Evolutionary conservation across 345 rosid species (phyloP).

Genomic region (Pseudoturritis turrita): DNA sequence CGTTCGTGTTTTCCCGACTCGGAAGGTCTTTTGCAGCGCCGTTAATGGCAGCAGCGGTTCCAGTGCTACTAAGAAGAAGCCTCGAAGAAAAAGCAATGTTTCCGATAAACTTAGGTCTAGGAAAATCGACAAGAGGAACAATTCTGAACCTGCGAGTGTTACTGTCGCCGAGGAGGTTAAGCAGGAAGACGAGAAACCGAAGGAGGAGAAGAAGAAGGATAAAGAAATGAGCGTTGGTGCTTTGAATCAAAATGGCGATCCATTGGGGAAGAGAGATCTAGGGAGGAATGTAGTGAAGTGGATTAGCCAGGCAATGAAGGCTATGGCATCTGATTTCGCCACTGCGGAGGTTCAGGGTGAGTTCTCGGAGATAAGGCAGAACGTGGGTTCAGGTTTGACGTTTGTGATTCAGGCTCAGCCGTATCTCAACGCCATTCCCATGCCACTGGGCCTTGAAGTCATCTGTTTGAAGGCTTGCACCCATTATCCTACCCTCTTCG

Average conservation of each 20-base stretch:
- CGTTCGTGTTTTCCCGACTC: slow-evolving; percentile 18
- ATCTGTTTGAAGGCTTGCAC: slow-evolving; percentile 81
- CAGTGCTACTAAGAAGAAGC: slow-evolving; percentile 40
- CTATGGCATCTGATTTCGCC: slow-evolving; percentile 79
- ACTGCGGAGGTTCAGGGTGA: slow-evolving; percentile 75
- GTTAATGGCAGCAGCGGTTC: slow-evolving; percentile 14
- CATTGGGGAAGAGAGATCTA: slow-evolving; percentile 69
- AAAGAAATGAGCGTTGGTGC: slow-evolving; percentile 27
- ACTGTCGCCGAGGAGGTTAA: slow-evolving; percentile 8
- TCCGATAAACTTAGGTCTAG: slow-evolving; percentile 19
- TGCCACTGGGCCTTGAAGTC: slow-evolving; percentile 79
- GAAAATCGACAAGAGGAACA: slow-evolving; percentile 5
- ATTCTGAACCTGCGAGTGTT: slow-evolving; percentile 6
- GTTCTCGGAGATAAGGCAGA: slow-evolving; percentile 65
- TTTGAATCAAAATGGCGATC: slow-evolving; percentile 78
- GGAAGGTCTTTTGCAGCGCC: slow-evolving; percentile 26
- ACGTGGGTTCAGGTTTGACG: slow-evolving; percentile 79
- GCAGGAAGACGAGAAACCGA: background rate
- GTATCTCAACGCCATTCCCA: slow-evolving; percentile 74
- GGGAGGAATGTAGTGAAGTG: slow-evolving; percentile 77
- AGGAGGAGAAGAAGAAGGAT: slow-evolving; percentile 5
- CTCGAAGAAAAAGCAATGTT: slow-evolving; percentile 29
- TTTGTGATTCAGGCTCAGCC: slow-evolving; percentile 90
- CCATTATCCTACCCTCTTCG: slow-evolving; percentile 87
- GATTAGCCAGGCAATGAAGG: slow-evolving; percentile 78